These are phyloP conservation scores for Capsicum baccatum DNA, from an alignment of 257 asterid genomes.

Conservation along the genomic window DNA sequence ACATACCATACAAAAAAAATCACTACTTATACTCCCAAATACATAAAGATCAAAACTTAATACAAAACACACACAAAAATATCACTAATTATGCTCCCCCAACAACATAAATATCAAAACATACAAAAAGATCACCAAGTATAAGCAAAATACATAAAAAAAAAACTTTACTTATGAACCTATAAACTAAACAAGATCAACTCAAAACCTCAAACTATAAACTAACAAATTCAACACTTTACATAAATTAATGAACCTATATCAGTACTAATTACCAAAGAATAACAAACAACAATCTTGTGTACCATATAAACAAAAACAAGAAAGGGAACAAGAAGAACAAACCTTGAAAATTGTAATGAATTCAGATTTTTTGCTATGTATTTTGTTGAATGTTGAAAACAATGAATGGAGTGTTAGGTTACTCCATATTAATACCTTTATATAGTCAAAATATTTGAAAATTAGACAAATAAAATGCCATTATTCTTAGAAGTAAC, in stretches of 20 bases:
- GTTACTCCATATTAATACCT: background rate
- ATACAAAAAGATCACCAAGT: too few relatives aligned
- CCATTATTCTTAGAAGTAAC: background rate
- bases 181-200: too few relatives aligned
- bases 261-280: background rate
- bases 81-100: too few relatives aligned
- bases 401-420: background rate
- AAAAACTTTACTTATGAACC: too few relatives aligned
- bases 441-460: constrained; percentile 11
- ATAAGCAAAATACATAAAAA: too few relatives aligned
- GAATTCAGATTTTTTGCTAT: background rate
- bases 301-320: too few relatives aligned
- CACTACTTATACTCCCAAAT: background rate
- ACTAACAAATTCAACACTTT: background rate
- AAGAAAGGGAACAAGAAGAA: background rate
- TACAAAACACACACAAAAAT: too few relatives aligned
- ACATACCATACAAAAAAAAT: background rate
- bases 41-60: too few relatives aligned
- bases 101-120: too few relatives aligned
- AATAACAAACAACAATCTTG: background rate
- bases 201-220: background rate
- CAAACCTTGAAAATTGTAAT: constrained; percentile 16
- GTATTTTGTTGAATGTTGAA: background rate
- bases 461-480: background rate
- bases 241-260: background rate